Base-by-base conservation (phyloP, 129 eudicot genomes). In the Glebionis coronaria region DNA sequence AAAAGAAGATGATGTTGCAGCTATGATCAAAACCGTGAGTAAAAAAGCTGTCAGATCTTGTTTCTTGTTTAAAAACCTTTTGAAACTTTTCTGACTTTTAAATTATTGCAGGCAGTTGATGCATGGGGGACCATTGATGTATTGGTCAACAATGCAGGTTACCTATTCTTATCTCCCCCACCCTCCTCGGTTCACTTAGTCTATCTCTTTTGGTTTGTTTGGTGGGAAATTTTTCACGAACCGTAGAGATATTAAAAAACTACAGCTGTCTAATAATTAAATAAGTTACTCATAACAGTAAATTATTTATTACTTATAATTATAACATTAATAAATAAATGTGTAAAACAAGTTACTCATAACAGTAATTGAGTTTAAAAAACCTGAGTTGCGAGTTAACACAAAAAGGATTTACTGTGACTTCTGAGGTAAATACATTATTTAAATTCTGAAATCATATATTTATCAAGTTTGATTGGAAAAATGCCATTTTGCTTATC, bases 111-210 rank as follows among this genome's bases (percentile, higher is more conserved):
- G 99, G 99, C 97, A 67, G 83, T 87, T 73, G 95, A 94, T 74
- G 87, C 95, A 42, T 94, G 99, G 99, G 99, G 99, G 70, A 89
- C 99, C 25, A 76, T 94, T 20, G 99, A 94, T 73, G 74, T 94
- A 44, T 68, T 94, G 76, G 86, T 94, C 68, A 94, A 94, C 78
- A 94, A 94, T 84, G 99, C 97, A 79, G 97, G 99, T 94, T 71
- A 47, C 56, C 63, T 29, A 69, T 35, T 35, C 42, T 35, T 35
- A 35, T 35, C 42, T 35, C 42, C 42, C 9, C 9, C 42, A 35
- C 42, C 10, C 42, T 35, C 0, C 42, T 35, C 42, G 42, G 67
- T 60, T 61, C 65, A 63, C 20, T 20, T 31, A 47, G 47, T 20
- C 42, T 65, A 27, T 4, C 40, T 7, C 55, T 50, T 16, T 54